Conservation (phyloP, 768 basidiomycete genomes). For the Tulasnella sp. region DNA sequence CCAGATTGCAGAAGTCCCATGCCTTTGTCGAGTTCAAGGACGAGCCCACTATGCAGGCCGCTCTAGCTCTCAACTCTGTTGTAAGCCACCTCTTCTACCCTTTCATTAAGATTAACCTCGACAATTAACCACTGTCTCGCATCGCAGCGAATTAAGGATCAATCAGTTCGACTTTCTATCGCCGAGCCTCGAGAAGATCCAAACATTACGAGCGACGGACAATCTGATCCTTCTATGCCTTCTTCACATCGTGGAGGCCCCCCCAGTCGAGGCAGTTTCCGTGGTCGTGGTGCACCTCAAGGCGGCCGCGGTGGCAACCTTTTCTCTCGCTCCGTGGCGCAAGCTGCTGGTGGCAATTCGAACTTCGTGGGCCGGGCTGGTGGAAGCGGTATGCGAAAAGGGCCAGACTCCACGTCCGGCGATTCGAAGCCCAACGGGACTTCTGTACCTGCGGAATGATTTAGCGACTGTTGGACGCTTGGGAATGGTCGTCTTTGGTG, state of each 20-base stretch:
- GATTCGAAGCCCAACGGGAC: too few species aligned
- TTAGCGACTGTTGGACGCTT: too few species aligned
- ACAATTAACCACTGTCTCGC: background rate
- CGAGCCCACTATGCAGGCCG: constrained; percentile 72
- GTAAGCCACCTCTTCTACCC: constrained; percentile 31
- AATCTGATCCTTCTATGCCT: background rate
- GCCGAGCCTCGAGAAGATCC: constrained; percentile 32
- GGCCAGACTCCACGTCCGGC: too few species aligned
- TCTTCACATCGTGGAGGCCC: constrained; percentile 23
- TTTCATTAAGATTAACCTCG: constrained; percentile 16
- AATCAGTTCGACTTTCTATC: constrained; percentile 51
- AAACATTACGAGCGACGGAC: background rate
- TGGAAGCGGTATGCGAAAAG: too few species aligned
- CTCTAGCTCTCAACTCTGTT: constrained; percentile 59
- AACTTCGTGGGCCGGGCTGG: too few species aligned
- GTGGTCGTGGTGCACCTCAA: constrained; percentile 38
- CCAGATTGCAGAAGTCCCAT: constrained; percentile 33
- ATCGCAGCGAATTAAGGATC: constrained; percentile 56
- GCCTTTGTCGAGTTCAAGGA: constrained; percentile 86
- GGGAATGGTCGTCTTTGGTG: too few species aligned
- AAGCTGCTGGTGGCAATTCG: too few species aligned
- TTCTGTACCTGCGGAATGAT: too few species aligned
- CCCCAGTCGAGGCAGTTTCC: constrained; percentile 31
- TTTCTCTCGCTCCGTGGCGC: too few species aligned
- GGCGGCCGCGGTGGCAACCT: constrained; percentile 35